A percentile compares a stretch with the other conserved stretches of the same genome.
Conservation (phyloP, 352 stramenopile species). For the Phytophthora idaei region DNA sequence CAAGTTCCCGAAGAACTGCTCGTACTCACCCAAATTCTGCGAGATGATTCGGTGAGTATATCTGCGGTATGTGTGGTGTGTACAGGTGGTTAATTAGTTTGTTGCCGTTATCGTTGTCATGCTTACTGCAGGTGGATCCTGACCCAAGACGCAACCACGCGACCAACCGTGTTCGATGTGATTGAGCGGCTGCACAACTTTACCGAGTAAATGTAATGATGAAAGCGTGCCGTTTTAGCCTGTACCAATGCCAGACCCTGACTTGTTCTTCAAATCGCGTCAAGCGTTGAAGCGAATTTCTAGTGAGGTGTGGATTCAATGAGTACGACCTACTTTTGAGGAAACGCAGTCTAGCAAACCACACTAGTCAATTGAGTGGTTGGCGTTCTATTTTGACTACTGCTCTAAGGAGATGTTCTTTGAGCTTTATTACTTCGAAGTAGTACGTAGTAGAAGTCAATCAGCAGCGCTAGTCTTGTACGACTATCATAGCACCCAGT, state of each 20-base stretch:
- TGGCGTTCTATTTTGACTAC: no score
- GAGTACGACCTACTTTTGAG: no score
- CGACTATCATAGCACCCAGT: no score
- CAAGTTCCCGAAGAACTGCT: constrained; percentile 69
- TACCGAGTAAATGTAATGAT: constrained; percentile 18
- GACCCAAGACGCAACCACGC: constrained; percentile 49
- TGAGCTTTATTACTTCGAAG: no score
- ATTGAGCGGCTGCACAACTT: constrained; percentile 64
- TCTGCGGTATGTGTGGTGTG: constrained; percentile 1
- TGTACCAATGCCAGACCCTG: not conserved
- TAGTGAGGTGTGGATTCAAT: no score
- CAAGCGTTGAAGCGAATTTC: no score
- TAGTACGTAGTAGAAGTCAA: no score
- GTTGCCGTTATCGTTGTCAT: not conserved
- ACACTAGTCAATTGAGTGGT: no score
- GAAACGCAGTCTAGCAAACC: no score
- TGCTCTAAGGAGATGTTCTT: no score
- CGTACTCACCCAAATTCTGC: constrained; percentile 65
- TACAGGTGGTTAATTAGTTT: constrained; percentile 1
- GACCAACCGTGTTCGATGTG: constrained; percentile 70
- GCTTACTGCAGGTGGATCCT: constrained; percentile 63
- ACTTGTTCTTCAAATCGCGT: not conserved
- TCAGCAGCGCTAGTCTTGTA: no score
- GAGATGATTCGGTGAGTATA: constrained; percentile 71
- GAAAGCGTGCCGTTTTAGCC: not conserved